Conservation (phyloP, 1,139 yeast species). For the Geotrichum citri-aurantii region DNA sequence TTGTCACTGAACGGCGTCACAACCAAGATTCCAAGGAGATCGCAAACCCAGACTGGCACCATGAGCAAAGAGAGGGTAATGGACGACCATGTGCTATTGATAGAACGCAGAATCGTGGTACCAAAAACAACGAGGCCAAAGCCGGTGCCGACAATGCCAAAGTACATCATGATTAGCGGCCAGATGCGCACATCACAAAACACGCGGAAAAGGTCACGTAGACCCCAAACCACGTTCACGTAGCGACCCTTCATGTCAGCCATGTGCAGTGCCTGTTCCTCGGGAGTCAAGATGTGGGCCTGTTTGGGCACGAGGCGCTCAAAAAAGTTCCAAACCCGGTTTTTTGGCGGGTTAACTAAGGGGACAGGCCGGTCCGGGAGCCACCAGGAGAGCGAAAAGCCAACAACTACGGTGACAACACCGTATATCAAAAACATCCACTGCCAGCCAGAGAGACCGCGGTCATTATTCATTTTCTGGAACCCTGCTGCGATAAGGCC, state of each 20-base stretch:
- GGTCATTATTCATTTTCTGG: slow-evolving; percentile 68
- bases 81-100: slow-evolving; percentile 58
- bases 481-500: slow-evolving; percentile 85
- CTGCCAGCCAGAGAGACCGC: slow-evolving; percentile 78
- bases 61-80: slow-evolving; percentile 68
- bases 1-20: slow-evolving; percentile 78
- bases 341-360: neutral
- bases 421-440: slow-evolving; percentile 85
- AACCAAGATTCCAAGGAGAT: slow-evolving; percentile 66
- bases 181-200: slow-evolving; percentile 62
- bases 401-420: slow-evolving; percentile 59
- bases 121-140: slow-evolving; percentile 82
- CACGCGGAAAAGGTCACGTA: slow-evolving; percentile 54
- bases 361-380: slow-evolving; percentile 64
- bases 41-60: slow-evolving; percentile 90
- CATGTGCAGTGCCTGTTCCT: slow-evolving; percentile 54
- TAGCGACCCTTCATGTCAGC: slow-evolving; percentile 56
- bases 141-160: slow-evolving; percentile 89
- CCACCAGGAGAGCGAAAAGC: slow-evolving; percentile 71
- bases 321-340: slow-evolving; percentile 20
- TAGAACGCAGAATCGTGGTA: slow-evolving; percentile 65
- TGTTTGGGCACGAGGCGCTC: slow-evolving; percentile 37
- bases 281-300: slow-evolving; percentile 44
- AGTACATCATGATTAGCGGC: slow-evolving; percentile 83
- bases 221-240: slow-evolving; percentile 48